Evolutionary conservation across 176 grass and related monocot species (phyloP).

Genomic region (Eleusine coracana): DNA sequence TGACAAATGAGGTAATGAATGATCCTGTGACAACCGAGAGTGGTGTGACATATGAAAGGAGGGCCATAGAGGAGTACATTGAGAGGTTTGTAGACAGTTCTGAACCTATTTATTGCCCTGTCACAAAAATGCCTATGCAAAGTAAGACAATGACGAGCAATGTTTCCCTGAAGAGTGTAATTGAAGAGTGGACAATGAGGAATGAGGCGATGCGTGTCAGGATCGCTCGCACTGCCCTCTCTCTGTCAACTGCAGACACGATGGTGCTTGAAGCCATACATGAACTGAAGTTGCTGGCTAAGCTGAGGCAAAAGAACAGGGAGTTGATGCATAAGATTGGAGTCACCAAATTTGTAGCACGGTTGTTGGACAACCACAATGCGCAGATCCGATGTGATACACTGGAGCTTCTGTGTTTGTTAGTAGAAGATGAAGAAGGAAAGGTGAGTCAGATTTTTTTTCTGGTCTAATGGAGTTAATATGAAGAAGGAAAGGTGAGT

Average conservation of each 20-base stretch:
- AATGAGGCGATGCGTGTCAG: conserved; percentile 71
- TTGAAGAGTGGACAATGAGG: conserved; percentile 73
- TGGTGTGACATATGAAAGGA: conserved; percentile 87
- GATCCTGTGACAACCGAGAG: conserved; percentile 73
- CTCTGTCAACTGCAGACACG: conserved; percentile 48
- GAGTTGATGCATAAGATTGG: conserved; percentile 71
- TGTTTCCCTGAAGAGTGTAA: conserved; percentile 69
- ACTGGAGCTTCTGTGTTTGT: conserved; percentile 60
- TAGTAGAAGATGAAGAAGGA: conserved; percentile 80
- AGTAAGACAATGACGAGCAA: conserved; percentile 63
- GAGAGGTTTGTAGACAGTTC: conserved; percentile 48
- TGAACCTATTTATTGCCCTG: conserved; percentile 62
- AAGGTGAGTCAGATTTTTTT: conserved; percentile 48
- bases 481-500: conserved; percentile 76
- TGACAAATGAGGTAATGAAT: conserved; percentile 79
- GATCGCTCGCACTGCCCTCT: conserved; percentile 59
- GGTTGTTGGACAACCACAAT: conserved; percentile 60
- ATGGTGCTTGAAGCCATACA: conserved; percentile 72
- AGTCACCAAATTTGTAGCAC: conserved; percentile 68
- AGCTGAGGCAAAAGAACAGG: conserved; percentile 58
- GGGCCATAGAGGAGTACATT: conserved; percentile 65
- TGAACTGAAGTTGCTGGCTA: conserved; percentile 59
- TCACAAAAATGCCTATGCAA: conserved; percentile 61
- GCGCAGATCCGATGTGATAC: conserved; percentile 48
- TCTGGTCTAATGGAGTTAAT: not conserved